Percentiles rank a stretch among this genome's conserved stretches.
These are phyloP conservation scores for Baorangia bicolor DNA, from an alignment of 768 basidiomycete species.

Conservation along the genomic window DNA sequence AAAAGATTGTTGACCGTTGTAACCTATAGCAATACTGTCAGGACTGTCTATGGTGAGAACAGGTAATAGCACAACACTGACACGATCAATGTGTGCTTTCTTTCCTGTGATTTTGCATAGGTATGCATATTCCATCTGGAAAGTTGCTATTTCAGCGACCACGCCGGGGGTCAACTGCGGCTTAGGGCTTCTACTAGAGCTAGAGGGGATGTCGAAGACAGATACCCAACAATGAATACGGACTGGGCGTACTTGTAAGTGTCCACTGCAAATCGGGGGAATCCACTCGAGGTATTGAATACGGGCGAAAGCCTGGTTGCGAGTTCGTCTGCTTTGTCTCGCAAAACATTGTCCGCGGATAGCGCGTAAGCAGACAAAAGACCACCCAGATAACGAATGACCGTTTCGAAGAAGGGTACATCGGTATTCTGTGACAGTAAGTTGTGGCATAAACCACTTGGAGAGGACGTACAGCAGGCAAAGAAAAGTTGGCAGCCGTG, in stretches of 20 bases:
- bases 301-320: constrained; percentile 68
- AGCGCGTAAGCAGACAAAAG: constrained; percentile 82
- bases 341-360: constrained; percentile 57
- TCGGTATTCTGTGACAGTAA: constrained; percentile 28
- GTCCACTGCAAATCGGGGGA: constrained; percentile 73
- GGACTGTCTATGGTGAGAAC: background rate
- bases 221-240: background rate
- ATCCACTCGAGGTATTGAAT: constrained; percentile 66
- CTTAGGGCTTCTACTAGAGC: background rate
- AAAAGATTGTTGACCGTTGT: constrained; percentile 48
- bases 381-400: constrained; percentile 89
- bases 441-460: background rate
- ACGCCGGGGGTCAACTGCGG: constrained; percentile 39
- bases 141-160: constrained; percentile 79
- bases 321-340: constrained; percentile 75
- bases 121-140: constrained; percentile 85
- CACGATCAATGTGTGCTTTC: constrained; percentile 56
- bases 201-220: constrained; percentile 1
- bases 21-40: constrained; percentile 35
- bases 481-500: constrained; percentile 47
- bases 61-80: constrained; percentile 27
- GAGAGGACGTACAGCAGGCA: constrained; percentile 38
- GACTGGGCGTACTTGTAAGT: constrained; percentile 47
- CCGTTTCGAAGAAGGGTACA: constrained; percentile 76
- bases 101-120: constrained; percentile 77